Evolutionary conservation across 192 early-diverging fungal species (phyloP), one percentile per base, ranked within the genome.

Genomic region (Coemansia sp.): DNA sequence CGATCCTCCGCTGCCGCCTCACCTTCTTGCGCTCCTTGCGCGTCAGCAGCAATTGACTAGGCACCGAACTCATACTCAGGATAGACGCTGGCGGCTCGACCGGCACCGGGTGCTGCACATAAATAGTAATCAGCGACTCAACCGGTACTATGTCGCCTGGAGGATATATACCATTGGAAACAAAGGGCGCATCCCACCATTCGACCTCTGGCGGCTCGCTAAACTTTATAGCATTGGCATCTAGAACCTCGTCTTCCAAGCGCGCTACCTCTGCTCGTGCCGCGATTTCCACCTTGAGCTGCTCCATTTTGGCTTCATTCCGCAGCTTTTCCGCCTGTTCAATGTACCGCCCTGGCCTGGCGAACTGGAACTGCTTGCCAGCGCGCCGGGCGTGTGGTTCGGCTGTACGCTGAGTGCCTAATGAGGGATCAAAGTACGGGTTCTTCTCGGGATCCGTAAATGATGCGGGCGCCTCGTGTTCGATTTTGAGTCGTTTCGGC

Each of bases 111-210:
- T 77, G 78, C 36, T 72, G 75, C 22, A 76, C 65, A 59, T 83
- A 78, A 12, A 80, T 46, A 5, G 75, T 63, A 3, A 83, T 62
- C 36, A 80, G 68, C 40, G 75, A 97, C 76, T 50, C 93, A 11
- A 75, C 38, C n/a, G 87, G 77, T 0, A 85, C 77, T 1, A 76
- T 67, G 20, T 77, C 69, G 22, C 89, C 76, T 46, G 85, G 83
- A 38, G 87, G 87, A 78, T 98, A 98, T 8, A 84, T 79, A 50
- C 86, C 87, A 70, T 92, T 87, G 2, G 82, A 72, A 13, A 91
- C 84, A 24, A 98, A 85, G 12, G 90, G 91, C 38, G 87, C 88
- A 86, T 99, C 98, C 98, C 98, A 99, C 98, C 98, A 99, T 77
- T 99, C 98, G 11, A 93, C 87, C 2, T 64, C 82, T 0, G 95